Conservation (phyloP, 2,329 filamentous ascomycete genomes). For the Pyrenophora teres region DNA sequence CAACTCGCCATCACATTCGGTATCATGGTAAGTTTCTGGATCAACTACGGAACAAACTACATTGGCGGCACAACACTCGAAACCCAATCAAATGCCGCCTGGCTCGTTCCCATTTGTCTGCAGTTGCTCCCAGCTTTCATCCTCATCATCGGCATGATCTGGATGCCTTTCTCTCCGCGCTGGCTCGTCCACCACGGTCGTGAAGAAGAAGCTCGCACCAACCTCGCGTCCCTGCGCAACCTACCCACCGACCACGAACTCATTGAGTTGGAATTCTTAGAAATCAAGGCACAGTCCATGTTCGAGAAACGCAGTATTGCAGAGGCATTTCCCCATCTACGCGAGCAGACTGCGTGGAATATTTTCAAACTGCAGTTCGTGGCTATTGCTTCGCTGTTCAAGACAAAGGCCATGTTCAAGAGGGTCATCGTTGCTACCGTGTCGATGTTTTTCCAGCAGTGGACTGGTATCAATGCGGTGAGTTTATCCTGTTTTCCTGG, state of each 20-base stretch:
- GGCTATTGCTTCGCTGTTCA: slow-evolving; percentile 67
- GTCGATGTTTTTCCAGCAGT: slow-evolving; percentile 58
- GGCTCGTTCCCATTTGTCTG: slow-evolving; percentile 73
- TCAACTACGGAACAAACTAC: slow-evolving; percentile 52
- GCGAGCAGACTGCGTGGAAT: slow-evolving; percentile 62
- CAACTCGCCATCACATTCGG: slow-evolving; percentile 65
- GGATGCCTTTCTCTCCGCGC: slow-evolving; percentile 79
- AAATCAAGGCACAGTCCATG: slow-evolving; percentile 77
- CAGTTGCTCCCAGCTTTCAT: slow-evolving; percentile 71
- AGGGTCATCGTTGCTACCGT: slow-evolving; percentile 65
- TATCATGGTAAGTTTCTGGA: slow-evolving; percentile 28
- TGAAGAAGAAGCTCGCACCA: slow-evolving; percentile 68
- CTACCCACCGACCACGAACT: slow-evolving; percentile 67
- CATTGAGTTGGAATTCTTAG: slow-evolving; percentile 76
- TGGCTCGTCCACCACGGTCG: slow-evolving; percentile 74
- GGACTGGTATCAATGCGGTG: slow-evolving; percentile 57
- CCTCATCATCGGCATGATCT: slow-evolving; percentile 72
- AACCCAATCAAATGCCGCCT: slow-evolving; percentile 68
- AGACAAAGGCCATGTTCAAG: slow-evolving; percentile 68
- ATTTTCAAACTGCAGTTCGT: slow-evolving; percentile 66
- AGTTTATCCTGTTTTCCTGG: neutral
- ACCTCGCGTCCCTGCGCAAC: slow-evolving; percentile 67
- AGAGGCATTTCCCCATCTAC: slow-evolving; percentile 69
- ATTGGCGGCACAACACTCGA: slow-evolving; percentile 60
- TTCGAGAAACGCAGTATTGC: slow-evolving; percentile 73